Evolutionary conservation across 129 eudicot genomes (phyloP).

Genomic region (Pulicaria dysenterica): DNA sequence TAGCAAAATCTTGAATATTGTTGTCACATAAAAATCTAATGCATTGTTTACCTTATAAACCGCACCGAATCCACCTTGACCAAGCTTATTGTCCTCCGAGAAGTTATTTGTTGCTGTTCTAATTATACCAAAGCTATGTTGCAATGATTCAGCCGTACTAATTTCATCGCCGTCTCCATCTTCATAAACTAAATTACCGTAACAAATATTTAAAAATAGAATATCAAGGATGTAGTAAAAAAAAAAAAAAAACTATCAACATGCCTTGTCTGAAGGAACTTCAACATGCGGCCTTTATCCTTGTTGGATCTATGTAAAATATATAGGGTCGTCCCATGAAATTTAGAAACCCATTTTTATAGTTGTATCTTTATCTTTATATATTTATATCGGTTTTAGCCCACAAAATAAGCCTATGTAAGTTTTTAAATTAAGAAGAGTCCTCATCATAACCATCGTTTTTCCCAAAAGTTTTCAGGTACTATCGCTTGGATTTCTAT

Average conservation of each 20-base stretch:
- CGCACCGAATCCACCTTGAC: constrained; percentile 54
- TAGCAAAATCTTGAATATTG: background rate
- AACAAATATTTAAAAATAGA: background rate
- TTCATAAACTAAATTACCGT: constrained; percentile 18
- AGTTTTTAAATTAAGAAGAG: too few species aligned
- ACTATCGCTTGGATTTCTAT: too few species aligned
- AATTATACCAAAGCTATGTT: constrained; percentile 38
- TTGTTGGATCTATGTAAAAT: too few species aligned
- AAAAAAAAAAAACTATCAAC: background rate
- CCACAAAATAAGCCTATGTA: too few species aligned
- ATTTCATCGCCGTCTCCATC: constrained; percentile 26
- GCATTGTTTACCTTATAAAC: constrained; percentile 47
- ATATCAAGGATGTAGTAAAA: background rate
- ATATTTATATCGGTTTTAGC: too few species aligned
- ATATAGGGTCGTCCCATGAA: too few species aligned
- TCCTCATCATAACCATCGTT: too few species aligned
- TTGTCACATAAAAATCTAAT: background rate
- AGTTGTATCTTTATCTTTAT: too few species aligned
- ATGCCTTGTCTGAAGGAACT: too few species aligned
- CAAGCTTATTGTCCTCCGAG: constrained; percentile 36
- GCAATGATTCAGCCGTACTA: constrained; percentile 45
- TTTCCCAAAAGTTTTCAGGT: too few species aligned
- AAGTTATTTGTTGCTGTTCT: constrained; percentile 38
- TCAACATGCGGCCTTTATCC: too few species aligned
- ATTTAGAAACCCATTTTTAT: too few species aligned